phyloP scores from a whole-genome alignment of 441 rosid species.

The Monsonia emarginata region DNA sequence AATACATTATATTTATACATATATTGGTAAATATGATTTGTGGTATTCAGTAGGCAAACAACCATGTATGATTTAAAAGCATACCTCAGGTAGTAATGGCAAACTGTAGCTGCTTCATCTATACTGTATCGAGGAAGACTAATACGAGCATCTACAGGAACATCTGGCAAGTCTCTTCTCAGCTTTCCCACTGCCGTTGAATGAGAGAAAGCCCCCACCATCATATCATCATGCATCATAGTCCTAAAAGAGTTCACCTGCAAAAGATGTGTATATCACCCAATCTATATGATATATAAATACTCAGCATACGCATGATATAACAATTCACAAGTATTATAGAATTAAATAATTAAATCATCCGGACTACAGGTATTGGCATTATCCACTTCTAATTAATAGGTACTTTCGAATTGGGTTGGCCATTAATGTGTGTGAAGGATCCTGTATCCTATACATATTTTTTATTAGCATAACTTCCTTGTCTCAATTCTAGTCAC shows the following conservation, averaged over 20 bases:
- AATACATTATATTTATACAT: background rate
- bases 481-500: background rate
- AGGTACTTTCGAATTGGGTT: background rate
- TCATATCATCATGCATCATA: conserved; percentile 86
- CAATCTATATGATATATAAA: background rate
- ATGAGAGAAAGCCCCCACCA: conserved; percentile 90
- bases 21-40: background rate
- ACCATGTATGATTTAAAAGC: conserved; percentile 2
- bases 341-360: background rate
- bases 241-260: conserved; percentile 89
- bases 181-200: conserved; percentile 96
- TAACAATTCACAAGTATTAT: background rate
- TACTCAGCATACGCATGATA: background rate
- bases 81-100: conserved; percentile 86
- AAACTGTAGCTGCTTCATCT: conserved; percentile 80
- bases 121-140: conserved; percentile 53
- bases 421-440: background rate
- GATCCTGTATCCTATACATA: background rate
- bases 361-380: background rate
- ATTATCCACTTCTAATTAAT: background rate
- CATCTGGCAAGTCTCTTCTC: conserved; percentile 78
- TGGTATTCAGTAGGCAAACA: background rate
- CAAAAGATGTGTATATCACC: conserved; percentile 15
- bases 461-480: background rate
- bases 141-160: conserved; percentile 66